Base-by-base conservation (phyloP, 768 basidiomycete species). In the Tulasnella sp. region DNA sequence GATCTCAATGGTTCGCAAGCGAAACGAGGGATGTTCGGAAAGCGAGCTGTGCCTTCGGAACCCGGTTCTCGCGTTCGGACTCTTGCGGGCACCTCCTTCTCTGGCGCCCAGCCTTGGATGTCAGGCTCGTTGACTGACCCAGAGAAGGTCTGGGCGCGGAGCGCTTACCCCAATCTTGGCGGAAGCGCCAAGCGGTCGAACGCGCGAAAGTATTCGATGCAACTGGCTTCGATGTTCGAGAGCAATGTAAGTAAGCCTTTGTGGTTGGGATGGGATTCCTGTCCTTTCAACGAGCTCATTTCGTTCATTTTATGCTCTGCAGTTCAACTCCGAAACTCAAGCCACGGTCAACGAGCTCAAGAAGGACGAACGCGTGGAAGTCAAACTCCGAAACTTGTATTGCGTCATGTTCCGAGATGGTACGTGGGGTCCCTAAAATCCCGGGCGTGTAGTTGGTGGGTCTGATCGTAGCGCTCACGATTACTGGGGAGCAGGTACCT, bases 371-470 rank as follows among this genome's bases (percentile, higher is more conserved):
- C 86, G 90, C 74, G 87, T 91, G 16, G 84, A 87, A 46, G 89
- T 93, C 29, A 86, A 88, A 77, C 85, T 91, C 55, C 84, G 88
- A 44, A 90, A 92, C 3, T 86, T 93, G 85, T 91, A 87, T 81
- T 87, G 93, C 78, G 92, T 92, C 84, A 85, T 93, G 9, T 86
- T 90, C 80, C 86, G 89, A 78, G 88, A 92, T 81, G 91, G 91
- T 88, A 82, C 74, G 84, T 83, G 80, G 44, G 3, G n/a, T n/a
- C 51, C 40, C 29, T 79, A 16, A 39, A 44, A 11, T 29, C 57
- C 78, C 78, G 37, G n/a, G 13, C 37, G 10, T 6, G 73, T 55
- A 6, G 5, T 55, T 23, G 40, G 40, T 40, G 40, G 40, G 3
- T 7, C 3, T 40, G 35, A 57, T 57, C 9, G 70, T 23, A 26